Percentiles rank a stretch among this genome's conserved stretches.
Evolutionary conservation across 352 stramenopile species (phyloP).

Genomic region (Phytopythium aichiense): DNA sequence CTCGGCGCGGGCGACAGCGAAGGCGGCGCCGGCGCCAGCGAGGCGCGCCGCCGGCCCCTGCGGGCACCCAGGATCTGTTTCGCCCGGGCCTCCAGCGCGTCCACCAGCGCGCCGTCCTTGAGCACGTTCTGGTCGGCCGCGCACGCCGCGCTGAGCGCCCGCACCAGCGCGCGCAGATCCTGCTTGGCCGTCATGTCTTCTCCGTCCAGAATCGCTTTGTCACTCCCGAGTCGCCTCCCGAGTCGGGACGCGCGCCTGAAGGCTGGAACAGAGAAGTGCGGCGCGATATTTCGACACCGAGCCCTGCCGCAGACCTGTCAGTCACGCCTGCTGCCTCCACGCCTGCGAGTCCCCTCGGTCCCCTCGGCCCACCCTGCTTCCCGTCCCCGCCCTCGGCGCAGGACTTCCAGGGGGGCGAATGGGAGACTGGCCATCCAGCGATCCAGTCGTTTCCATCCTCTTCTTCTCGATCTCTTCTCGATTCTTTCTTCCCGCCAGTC

Average conservation of each 20-base stretch:
- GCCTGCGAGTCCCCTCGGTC: not conserved
- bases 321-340: not conserved
- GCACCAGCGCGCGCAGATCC: conserved; percentile 45
- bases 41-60: conserved; percentile 22
- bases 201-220: too few species aligned
- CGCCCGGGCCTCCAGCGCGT: conserved; percentile 49
- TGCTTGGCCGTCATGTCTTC: conserved; percentile 8
- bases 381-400: conserved; percentile 2
- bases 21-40: conserved; percentile 1
- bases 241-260: not conserved
- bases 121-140: conserved; percentile 57
- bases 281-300: not conserved
- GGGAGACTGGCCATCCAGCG: not conserved
- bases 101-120: conserved; percentile 61
- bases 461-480: not conserved
- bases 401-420: not conserved
- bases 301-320: not conserved
- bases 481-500: not conserved
- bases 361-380: not conserved
- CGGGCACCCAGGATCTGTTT: conserved; percentile 47
- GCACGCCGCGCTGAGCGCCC: conserved; percentile 54
- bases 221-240: not conserved
- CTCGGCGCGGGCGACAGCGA: conserved; percentile 17
- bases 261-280: conserved; percentile 1
- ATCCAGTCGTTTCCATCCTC: not conserved